Conservation (phyloP, 2,329 filamentous ascomycete species). For the Parasarocladium wereldwijsianum region DNA sequence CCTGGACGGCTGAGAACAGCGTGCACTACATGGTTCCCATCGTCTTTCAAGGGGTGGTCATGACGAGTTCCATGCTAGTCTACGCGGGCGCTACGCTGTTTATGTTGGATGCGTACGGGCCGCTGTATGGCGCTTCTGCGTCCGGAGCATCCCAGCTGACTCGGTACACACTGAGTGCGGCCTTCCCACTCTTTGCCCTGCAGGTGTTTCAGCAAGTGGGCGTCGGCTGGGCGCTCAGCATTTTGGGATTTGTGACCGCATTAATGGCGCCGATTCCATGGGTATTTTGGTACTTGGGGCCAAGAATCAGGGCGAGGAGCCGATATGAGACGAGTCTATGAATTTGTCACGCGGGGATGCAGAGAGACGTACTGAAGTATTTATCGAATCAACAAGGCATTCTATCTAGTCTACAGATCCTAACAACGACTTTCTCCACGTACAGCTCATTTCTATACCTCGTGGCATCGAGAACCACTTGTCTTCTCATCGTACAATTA, state of each 20-base stretch:
- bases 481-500: too few species aligned
- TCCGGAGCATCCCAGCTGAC: constrained; percentile 13
- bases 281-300: constrained; percentile 13
- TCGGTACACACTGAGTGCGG: constrained; percentile 41
- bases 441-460: too few species aligned
- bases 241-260: constrained; percentile 24
- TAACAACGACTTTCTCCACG: too few species aligned
- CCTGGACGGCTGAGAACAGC: constrained; percentile 36
- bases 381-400: too few species aligned
- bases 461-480: too few species aligned
- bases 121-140: constrained; percentile 13
- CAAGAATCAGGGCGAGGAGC: constrained; percentile 10
- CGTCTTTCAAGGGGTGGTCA: constrained; percentile 12
- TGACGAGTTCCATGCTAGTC: constrained; percentile 13
- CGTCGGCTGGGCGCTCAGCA: constrained; percentile 27
- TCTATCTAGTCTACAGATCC: too few species aligned
- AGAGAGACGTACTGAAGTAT: too few species aligned
- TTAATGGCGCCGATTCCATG: constrained; percentile 21
- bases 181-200: constrained; percentile 30
- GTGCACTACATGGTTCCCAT: constrained; percentile 12
- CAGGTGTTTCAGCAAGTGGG: constrained; percentile 24
- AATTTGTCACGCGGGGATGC: too few species aligned
- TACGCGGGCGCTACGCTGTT: constrained; percentile 14
- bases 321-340: constrained; percentile 13
- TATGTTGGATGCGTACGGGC: constrained; percentile 15